Conservation (phyloP, 495 filamentous ascomycete genomes). For the Tuber umbilicatum region DNA sequence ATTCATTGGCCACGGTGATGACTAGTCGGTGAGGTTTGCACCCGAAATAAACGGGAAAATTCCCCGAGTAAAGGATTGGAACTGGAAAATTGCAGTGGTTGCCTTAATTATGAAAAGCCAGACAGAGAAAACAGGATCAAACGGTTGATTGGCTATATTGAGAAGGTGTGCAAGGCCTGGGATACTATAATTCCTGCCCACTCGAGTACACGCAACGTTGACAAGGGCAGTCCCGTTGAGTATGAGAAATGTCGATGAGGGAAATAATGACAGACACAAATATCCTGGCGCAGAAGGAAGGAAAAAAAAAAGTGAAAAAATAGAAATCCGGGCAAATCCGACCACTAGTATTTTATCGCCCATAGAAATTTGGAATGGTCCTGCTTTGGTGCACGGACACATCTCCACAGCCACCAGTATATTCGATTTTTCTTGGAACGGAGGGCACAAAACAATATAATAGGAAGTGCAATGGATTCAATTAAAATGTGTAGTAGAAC, state of each 20-base stretch:
- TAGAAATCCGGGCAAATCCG: constrained; percentile 1
- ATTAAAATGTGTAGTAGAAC: neutral
- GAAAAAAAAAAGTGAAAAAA: neutral
- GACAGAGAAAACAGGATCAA: constrained; percentile 3
- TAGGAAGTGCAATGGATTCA: neutral
- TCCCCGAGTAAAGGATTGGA: neutral
- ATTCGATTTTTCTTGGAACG: neutral
- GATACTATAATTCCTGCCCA: neutral
- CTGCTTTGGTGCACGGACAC: neutral
- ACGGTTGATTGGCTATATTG: constrained; percentile 5
- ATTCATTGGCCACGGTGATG: neutral
- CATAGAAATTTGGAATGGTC: neutral
- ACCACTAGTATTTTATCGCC: neutral
- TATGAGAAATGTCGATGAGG: neutral
- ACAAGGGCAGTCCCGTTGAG: neutral
- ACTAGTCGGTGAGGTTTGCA: neutral
- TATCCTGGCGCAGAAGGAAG: neutral
- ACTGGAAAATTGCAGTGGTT: neutral
- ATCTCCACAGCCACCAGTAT: neutral
- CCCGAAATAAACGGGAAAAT: neutral
- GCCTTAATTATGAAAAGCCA: neutral
- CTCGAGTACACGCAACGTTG: neutral
- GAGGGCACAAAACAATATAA: neutral
- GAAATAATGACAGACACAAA: neutral
- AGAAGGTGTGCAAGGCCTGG: neutral